phyloP scores from a whole-genome alignment of 768 basidiomycete species.

The Naganishia friedmannii region DNA sequence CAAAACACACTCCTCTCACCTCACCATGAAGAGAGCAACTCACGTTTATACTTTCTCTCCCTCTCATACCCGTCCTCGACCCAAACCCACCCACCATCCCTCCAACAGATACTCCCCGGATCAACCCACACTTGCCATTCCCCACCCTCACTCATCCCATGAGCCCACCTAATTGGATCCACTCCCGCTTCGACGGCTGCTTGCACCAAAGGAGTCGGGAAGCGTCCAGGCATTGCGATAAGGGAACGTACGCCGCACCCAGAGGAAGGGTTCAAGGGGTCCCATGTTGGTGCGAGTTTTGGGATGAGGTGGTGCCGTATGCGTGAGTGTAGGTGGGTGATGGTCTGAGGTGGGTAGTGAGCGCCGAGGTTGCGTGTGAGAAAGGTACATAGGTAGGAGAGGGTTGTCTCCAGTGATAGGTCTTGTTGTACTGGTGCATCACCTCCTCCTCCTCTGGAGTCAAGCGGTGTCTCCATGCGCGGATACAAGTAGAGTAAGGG shows the following conservation, averaged over 20 bases:
- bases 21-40: too few species aligned
- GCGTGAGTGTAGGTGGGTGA: slow-evolving; percentile 35
- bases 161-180: slow-evolving; percentile 41
- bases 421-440: not conserved
- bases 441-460: not conserved
- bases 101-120: slow-evolving; percentile 49
- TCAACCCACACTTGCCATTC: slow-evolving; percentile 53
- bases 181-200: slow-evolving; percentile 38
- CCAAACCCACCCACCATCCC: slow-evolving; percentile 52
- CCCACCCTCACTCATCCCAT: slow-evolving; percentile 37
- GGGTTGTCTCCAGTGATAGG: slow-evolving; percentile 37
- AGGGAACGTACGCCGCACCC: slow-evolving; percentile 49
- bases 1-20: too few species aligned
- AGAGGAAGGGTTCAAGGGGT: slow-evolving; percentile 36
- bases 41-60: slow-evolving; percentile 40
- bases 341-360: slow-evolving; percentile 36
- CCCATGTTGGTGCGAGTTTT: slow-evolving; percentile 41
- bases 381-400: slow-evolving; percentile 38
- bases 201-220: slow-evolving; percentile 39
- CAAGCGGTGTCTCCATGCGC: not conserved
- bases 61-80: slow-evolving; percentile 49
- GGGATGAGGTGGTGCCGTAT: slow-evolving; percentile 34
- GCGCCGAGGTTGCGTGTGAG: slow-evolving; percentile 40
- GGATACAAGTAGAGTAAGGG: not conserved
- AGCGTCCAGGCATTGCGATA: slow-evolving; percentile 39